Percentiles rank a stretch among this genome's conserved stretches.
phyloP scores from a whole-genome alignment of 306 rosid species.

The Pyrus pyrifolia region DNA sequence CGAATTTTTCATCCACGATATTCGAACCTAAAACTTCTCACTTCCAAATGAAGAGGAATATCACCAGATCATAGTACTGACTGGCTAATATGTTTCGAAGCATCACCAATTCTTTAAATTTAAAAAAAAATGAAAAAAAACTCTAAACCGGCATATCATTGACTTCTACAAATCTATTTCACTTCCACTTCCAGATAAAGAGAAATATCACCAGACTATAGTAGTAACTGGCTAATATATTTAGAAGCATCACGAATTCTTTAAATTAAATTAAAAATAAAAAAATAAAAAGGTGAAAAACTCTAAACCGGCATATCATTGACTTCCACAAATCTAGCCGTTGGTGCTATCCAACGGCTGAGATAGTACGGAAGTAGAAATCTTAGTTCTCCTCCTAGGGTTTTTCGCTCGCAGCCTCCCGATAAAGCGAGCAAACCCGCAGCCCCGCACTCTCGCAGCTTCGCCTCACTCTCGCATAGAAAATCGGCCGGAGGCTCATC shows the following conservation, averaged over 20 bases:
- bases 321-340: neutral
- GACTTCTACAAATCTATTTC: neutral
- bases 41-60: accelerated
- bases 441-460: neutral
- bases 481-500: neutral
- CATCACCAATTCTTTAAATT: no score
- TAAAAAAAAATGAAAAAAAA: no score
- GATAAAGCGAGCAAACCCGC: neutral
- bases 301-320: neutral
- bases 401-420: neutral
- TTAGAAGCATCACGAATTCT: no score
- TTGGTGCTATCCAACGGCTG: neutral
- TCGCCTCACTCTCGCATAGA: neutral
- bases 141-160: neutral
- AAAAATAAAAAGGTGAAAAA: no score
- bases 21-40: accelerated
- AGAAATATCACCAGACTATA: accelerated
- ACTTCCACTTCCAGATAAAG: accelerated
- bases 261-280: no score
- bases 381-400: neutral
- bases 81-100: no score
- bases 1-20: accelerated
- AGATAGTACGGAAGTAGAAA: neutral
- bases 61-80: accelerated
- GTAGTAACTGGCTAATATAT: accelerated